Evolutionary conservation across 176 grass and related monocot genomes (phyloP).

Genomic region (Thinopyrum elongatum): DNA sequence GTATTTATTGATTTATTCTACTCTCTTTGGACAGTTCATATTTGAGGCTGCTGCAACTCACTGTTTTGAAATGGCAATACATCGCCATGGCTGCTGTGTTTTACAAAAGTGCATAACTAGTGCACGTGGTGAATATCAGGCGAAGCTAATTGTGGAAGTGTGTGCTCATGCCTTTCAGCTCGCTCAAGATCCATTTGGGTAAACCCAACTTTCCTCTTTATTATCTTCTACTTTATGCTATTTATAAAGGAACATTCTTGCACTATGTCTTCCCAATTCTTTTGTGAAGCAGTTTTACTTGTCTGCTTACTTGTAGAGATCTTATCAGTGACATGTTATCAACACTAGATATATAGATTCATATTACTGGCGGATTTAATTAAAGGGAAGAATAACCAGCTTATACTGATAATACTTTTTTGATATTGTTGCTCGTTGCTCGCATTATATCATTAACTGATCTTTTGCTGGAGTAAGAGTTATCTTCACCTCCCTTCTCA

Average conservation of each 20-base stretch:
- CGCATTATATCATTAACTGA: background rate
- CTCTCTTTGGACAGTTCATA: constrained; percentile 58
- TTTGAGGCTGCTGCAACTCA: constrained; percentile 68
- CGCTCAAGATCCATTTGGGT: constrained; percentile 86
- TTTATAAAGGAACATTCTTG: background rate
- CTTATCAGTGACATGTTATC: background rate
- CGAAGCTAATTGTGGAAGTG: constrained; percentile 64
- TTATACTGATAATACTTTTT: constrained; percentile 9
- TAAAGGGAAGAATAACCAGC: background rate
- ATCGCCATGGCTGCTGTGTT: constrained; percentile 86
- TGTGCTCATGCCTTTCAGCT: constrained; percentile 62
- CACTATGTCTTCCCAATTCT: background rate
- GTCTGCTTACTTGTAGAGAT: background rate
- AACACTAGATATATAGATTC: background rate
- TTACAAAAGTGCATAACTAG: constrained; percentile 74
- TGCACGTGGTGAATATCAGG: constrained; percentile 50
- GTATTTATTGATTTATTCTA: background rate
- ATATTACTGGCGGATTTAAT: background rate
- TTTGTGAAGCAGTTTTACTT: background rate
- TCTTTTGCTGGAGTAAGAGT: background rate
- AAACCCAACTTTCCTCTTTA: constrained; percentile 25
- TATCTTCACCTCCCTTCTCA: background rate
- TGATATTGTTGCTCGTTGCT: background rate
- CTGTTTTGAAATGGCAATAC: constrained; percentile 70
- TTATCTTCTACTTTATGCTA: constrained; percentile 18